Evolutionary conservation across 2,329 filamentous ascomycete species (phyloP), one percentile per base, ranked within the genome.

Genomic region (Calonectria pseudoturangicola): DNA sequence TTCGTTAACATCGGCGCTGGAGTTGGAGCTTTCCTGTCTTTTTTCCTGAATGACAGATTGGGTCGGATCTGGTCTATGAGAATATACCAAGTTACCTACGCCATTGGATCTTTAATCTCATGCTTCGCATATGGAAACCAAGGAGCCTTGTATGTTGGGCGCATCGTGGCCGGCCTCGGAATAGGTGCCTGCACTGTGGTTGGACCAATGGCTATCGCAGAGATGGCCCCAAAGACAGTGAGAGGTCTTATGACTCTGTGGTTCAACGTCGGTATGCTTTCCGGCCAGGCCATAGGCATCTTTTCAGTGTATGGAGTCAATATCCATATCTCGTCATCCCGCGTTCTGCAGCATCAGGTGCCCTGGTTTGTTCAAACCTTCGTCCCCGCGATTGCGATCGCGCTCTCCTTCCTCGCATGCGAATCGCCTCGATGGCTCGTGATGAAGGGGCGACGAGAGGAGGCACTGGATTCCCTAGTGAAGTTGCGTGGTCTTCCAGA

Each of bases 321-420:
- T 13, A 48, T 47, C 4, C 74, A 76, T 27, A 76, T 76, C 33
- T 51, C 62, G 1, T 47, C 71, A 4, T 21, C 56, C 4, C 72
- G 63, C 4, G 58, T 74, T 39, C 65, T 74, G 3, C 74, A 74
- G 25, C 71, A 70, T 47, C 74, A 76, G 2, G 72, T 76, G 4
- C 74, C 74, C 1, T 76, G 71, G 41, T 76, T 74, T 41, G 62
- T 74, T 25, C 74, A 76, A 18, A 76, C 75, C 43, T 76, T 76
- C 25, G 74, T 74, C 3, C 66, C 74, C 1, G 60, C 66, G 54
- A 76, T 76, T 47, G 58, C 72, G 1, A 30, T 76, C 12, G 68
- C 74, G 4, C 65, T 68, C 8, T 68, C 68, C 25, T 76, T 76
- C 6, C 70, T 76, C 13, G 63, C 67, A 1, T 70, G 69, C 4